phyloP scores from a whole-genome alignment of 139 green algal species.

The Mesotaenium endlicherianum region DNA sequence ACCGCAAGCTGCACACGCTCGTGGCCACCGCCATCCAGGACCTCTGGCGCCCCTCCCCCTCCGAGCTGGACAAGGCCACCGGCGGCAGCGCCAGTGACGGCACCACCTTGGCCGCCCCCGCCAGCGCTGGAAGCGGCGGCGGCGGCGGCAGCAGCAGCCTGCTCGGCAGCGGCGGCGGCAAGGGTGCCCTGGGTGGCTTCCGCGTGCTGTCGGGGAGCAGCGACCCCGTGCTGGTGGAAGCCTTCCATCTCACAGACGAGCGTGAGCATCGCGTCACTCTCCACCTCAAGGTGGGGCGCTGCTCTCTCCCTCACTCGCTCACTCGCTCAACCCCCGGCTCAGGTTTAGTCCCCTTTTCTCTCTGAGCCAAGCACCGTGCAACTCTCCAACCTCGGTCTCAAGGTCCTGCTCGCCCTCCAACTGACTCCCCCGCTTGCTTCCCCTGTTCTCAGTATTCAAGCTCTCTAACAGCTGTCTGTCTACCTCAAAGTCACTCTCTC shows the following conservation, averaged over 20 bases:
- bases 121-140: no score
- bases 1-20: slow-evolving; percentile 37
- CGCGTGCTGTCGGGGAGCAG: slow-evolving; percentile 5
- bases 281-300: slow-evolving; percentile 27
- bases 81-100: neutral
- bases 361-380: no score
- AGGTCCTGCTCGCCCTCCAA: no score
- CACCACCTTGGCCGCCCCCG: neutral
- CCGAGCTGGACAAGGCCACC: neutral
- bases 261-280: slow-evolving; percentile 22
- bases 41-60: slow-evolving; percentile 1
- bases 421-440: no score
- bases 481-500: no score
- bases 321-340: no score
- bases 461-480: no score
- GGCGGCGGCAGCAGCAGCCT: neutral
- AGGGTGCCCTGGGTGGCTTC: neutral
- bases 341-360: no score
- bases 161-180: neutral
- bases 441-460: no score
- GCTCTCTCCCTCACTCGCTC: no score
- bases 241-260: slow-evolving; percentile 24
- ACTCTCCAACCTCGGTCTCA: no score
- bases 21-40: slow-evolving; percentile 27
- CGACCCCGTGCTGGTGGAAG: slow-evolving; percentile 30